Evolutionary conservation across 2,329 filamentous ascomycete species (phyloP).

Genomic region (Diaporthe helianthi): DNA sequence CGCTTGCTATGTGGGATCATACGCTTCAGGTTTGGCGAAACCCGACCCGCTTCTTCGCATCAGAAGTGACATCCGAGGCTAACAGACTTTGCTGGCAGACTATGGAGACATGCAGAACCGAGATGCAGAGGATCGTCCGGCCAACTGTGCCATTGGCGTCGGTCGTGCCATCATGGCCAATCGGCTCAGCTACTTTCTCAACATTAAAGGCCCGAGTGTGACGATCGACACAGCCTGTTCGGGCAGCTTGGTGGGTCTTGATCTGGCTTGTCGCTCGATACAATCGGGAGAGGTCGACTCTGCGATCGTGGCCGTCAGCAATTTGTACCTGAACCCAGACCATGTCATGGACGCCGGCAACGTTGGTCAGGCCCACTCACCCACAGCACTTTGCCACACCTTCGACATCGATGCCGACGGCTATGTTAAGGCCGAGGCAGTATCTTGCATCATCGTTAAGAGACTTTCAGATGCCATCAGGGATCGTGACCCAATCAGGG

Average conservation of each 20-base stretch:
- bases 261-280: not conserved
- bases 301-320: not conserved
- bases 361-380: not conserved
- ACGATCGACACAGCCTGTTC: constrained; percentile 27
- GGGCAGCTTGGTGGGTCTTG: not conserved
- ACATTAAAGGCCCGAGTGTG: constrained; percentile 11
- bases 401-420: constrained; percentile 1
- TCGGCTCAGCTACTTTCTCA: not conserved
- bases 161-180: not conserved
- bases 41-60: no score
- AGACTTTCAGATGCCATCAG: not conserved
- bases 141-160: not conserved
- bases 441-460: not conserved
- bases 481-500: not conserved
- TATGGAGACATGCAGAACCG: not conserved
- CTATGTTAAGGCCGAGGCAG: constrained; percentile 41
- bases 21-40: no score
- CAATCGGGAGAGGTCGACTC: not conserved
- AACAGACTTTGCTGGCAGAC: no score
- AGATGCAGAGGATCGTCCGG: not conserved
- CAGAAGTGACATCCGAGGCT: no score
- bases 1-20: constrained; percentile 29
- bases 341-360: not conserved
- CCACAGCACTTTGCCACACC: constrained; percentile 29
- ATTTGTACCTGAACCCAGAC: not conserved